Base-by-base conservation (phyloP, 2,329 filamentous ascomycete genomes). In the Stachybotrys chartarum region DNA sequence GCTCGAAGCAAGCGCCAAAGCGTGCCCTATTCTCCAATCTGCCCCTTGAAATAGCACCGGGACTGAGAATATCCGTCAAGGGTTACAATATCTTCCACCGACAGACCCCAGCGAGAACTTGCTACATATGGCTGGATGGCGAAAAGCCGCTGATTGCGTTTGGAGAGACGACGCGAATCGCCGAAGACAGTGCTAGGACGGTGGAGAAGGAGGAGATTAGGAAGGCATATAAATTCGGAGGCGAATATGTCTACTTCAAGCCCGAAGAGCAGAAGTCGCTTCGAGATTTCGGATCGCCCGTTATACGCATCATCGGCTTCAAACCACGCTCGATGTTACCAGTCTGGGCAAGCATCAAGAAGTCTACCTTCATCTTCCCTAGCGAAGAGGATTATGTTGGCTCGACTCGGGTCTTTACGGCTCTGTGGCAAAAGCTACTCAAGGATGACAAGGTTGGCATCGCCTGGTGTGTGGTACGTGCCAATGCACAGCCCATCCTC, bases 191-290 rank as follows among this genome's bases (percentile, higher is more conserved):
- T 17, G 83, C 87, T 2, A 81, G 86, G 44, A 83, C 84, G 0
- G 84, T 97, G 1, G 87, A 95, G 59, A 92, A 92, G 62, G 75
- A 74, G 3, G 91, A 97, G 64, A 82, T 95, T 18, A 88, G 88
- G 57, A 97, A 94, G 70, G 94, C 93, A 0, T 99, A 94, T 77
- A 97, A 94, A 64, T 97, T 97, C 66, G 94, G 93, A 12, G 92
- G 91, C 45, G 90, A 96, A 61, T 91, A 91, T 51, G 84, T 99
- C 50, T 82, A 87, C 51, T 99, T 99, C 68, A 86, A 86, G 0
- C 81, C 86, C 1, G 91, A 97, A 39, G 93, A 99, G 68, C 84
- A 93, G 57, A 87, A 86, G 56, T 75, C 81, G 18, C 78, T 99
- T 56, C 86, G 86, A 58, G 77, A 90, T 61, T 96, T 96, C 63